Percentiles rank a stretch among this genome's conserved stretches.
Evolutionary conservation across 139 green algal species (phyloP).

Genomic region (Desmodesmus armatus): DNA sequence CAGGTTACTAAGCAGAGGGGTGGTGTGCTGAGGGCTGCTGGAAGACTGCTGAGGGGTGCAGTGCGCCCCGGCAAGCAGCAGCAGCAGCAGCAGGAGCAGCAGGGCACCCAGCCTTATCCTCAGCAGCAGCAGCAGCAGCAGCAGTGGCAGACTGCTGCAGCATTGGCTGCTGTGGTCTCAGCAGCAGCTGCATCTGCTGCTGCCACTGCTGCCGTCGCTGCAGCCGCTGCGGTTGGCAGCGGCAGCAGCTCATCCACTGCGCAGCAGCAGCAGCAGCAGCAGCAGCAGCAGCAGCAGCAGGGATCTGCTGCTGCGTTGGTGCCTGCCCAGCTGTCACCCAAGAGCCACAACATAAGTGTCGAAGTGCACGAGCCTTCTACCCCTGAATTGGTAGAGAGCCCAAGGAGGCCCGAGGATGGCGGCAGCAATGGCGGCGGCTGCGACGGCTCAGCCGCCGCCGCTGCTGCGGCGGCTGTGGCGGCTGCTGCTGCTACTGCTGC

Average conservation of each 20-base stretch:
- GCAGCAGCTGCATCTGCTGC: background rate
- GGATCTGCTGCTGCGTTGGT: too few species aligned
- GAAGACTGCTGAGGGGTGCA: too few species aligned
- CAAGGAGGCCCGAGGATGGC: background rate
- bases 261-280: conserved; percentile 8
- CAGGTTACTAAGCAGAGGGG: too few species aligned
- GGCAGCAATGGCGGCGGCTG: too few species aligned
- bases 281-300: background rate
- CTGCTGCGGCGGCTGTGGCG: background rate
- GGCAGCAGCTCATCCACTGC: background rate
- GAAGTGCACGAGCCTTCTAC: conserved; percentile 25
- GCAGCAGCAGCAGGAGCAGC: background rate
- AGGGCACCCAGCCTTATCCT: background rate
- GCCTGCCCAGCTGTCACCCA: too few species aligned
- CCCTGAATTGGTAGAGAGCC: conserved; percentile 26
- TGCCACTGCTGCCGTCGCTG: background rate
- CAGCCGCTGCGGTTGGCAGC: background rate
- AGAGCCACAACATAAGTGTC: too few species aligned
- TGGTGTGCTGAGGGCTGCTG: too few species aligned
- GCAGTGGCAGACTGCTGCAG: background rate
- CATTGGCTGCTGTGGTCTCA: too few species aligned
- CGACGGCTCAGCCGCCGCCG: background rate
- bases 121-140: conserved; percentile 2
- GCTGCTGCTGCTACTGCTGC: background rate
- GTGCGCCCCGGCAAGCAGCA: too few species aligned